Base-by-base conservation (phyloP, 2,329 filamentous ascomycete genomes). In the Sporothrix pallida region DNA sequence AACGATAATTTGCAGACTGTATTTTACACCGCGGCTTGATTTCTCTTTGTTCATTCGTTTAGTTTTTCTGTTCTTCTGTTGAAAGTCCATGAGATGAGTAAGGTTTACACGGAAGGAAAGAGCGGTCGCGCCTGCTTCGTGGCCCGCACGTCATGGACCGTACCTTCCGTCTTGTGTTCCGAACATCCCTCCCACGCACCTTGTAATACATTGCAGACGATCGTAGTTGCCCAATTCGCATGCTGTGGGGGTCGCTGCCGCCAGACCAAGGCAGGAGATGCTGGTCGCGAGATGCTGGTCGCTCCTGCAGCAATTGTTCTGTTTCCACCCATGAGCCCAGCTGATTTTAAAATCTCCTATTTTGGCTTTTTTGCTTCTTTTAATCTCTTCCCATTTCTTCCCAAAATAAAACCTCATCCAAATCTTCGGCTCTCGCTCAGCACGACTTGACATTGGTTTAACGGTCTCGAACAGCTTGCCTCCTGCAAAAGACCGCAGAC, bases 311-410 rank as follows among this genome's bases (percentile, higher is more conserved):
- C 52, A 56, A 26, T 5, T 31, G 20, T 65, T 65, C 37, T 23
- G 42, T 50, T 46, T 17, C n/a, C 12, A 68, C 12, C 15, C 50
- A 10, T 17, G 17, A 12, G 20, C 52, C 54, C 37, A 20, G 42
- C 50, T 50, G 37, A 12, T 31, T 37, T 48, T 46, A 42, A 31
- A 26, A 23, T 67, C 37, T 72, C 48, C 70, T 26, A 15, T 37
- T 52, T 20, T 46, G 65, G 65, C 46, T 44, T 67, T 67, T 31
- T 67, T 20, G 17, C 46, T 31, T 72, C 70, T 65, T 63, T 17
- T 65, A 15, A 23, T 69, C 26, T 37, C 54, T 17, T 23, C n/a
- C 42, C 12, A 42, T 17, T 63, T 37, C 12, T 46, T 65, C 26
- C 54, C 71, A n/a, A 48, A 20, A 13, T 17, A 46, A 17, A 23